phyloP scores from a whole-genome alignment of 164 flowering plant species.

The Pachysandra terminalis region DNA sequence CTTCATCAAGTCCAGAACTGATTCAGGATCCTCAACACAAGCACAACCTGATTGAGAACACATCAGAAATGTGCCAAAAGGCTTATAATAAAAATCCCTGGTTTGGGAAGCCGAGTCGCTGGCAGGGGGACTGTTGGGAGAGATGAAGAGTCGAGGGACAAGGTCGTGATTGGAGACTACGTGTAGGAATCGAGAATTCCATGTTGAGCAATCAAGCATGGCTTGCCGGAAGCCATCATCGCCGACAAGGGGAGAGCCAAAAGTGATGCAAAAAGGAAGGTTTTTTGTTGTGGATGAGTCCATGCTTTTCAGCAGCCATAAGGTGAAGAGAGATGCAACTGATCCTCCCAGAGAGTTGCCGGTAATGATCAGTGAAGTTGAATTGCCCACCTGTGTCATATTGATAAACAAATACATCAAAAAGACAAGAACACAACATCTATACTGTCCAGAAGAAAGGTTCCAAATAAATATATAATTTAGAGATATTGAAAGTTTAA shows the following conservation, averaged over 20 bases:
- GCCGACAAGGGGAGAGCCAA: conserved; percentile 46
- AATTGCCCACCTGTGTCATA: conserved; percentile 12
- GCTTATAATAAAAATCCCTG: conserved; percentile 25
- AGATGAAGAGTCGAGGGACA: conserved; percentile 20
- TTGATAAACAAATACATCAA: not conserved
- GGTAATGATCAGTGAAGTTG: conserved; percentile 26
- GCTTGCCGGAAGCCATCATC: conserved; percentile 30
- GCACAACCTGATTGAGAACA: conserved; percentile 33
- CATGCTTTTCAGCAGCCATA: conserved; percentile 35
- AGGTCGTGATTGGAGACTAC: conserved; percentile 29
- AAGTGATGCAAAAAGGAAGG: conserved; percentile 43
- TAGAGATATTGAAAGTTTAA: too few relatives aligned
- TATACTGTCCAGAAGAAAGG: not conserved
- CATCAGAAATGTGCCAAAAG: conserved; percentile 44
- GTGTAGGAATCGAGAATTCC: conserved; percentile 41
- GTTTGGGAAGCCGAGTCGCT: not conserved
- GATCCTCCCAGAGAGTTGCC: conserved; percentile 49
- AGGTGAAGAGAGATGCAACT: conserved; percentile 46
- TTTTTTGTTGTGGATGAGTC: conserved; percentile 4
- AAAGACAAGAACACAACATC: not conserved
- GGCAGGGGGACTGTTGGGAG: not conserved
- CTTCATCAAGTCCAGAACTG: conserved; percentile 21
- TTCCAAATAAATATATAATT: too few relatives aligned
- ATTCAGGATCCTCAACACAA: conserved; percentile 34
- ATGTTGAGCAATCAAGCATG: conserved; percentile 17